Percentiles rank a stretch among this genome's conserved stretches.
Conservation (phyloP, 305 asterid genomes). For the Lippia alba region DNA sequence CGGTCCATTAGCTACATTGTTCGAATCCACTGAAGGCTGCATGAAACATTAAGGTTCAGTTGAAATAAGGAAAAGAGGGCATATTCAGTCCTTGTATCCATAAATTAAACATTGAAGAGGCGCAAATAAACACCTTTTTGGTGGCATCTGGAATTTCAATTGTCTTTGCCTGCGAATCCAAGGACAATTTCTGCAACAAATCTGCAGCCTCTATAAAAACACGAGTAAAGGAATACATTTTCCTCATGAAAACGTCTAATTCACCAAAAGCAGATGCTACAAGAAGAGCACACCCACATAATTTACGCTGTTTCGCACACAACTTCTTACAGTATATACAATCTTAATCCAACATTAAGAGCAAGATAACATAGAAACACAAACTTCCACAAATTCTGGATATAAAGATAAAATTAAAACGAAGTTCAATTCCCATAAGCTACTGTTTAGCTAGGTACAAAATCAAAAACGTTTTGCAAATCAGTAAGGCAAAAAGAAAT, state of each 20-base stretch:
- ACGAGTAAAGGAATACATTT: conserved; percentile 53
- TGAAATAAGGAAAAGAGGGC: not conserved
- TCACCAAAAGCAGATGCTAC: not conserved
- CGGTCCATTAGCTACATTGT: conserved; percentile 44
- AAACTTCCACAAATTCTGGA: no score
- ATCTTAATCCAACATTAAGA: no score
- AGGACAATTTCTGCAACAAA: conserved; percentile 61
- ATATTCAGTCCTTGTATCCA: no score
- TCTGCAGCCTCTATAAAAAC: conserved; percentile 60
- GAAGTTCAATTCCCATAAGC: not conserved
- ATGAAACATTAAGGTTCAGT: conserved; percentile 1
- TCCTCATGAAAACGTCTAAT: not conserved
- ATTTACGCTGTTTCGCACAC: conserved; percentile 3
- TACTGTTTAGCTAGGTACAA: not conserved
- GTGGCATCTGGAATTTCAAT: conserved; percentile 54
- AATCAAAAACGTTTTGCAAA: no score
- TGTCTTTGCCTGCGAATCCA: conserved; percentile 61
- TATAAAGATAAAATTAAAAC: not conserved
- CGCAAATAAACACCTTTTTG: conserved; percentile 44
- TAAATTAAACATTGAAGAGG: no score
- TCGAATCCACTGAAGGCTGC: conserved; percentile 56
- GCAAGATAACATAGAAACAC: no score
- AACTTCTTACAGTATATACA: not conserved
- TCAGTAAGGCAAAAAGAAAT: not conserved
- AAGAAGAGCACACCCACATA: not conserved